Base-by-base conservation (phyloP, 345 rosid genomes). In the Syzygium aromaticum region DNA sequence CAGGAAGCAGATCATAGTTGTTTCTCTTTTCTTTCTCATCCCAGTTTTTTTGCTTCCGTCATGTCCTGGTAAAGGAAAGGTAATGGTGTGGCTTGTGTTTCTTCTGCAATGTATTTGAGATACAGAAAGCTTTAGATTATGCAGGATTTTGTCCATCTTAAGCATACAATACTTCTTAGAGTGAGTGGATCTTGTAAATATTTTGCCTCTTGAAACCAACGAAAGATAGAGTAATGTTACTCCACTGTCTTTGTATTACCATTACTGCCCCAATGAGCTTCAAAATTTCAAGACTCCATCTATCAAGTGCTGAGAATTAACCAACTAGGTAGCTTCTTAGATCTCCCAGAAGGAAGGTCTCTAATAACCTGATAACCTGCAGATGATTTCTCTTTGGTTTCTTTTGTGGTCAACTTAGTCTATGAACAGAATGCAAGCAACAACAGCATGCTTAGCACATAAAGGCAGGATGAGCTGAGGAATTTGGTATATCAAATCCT, bases 1-100 rank as follows among this genome's bases (percentile, higher is more conserved):
- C 83, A 17, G 73, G 84, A 54, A 87, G 90, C 61, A 88, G 85
- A 63, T 87, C 86, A 59, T 87, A 86, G 51, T 4, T 56, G 25
- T 54, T 28, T 17, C 51, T 49, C 86, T 86, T 61, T 56, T 38
- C 86, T 27, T 30, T 54, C n/a, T 52, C 27, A 40, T 54, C 54
- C 14, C 46, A 40, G 23, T 84, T 53, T 53, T 38, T 52, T 2
- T 7, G 56, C 86, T 84, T 54, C 63, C 22, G 38, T 51, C 33
- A 27, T 51, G 49, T 73, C 80, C 49, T 38, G 80, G 80, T 49
- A 52, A 21, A 51, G 46, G 51, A 33, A 25, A 67, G 64, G 67
- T 52, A 17, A 56, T 13, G 77, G 77, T 1, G 38, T 49, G 64
- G 38, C 56, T 21, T 22, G 80, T 28, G 57, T 21, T n/a, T 52